Conservation (phyloP, 176 grass and related monocot genomes). For the Miscanthus lutarioriparius region DNA sequence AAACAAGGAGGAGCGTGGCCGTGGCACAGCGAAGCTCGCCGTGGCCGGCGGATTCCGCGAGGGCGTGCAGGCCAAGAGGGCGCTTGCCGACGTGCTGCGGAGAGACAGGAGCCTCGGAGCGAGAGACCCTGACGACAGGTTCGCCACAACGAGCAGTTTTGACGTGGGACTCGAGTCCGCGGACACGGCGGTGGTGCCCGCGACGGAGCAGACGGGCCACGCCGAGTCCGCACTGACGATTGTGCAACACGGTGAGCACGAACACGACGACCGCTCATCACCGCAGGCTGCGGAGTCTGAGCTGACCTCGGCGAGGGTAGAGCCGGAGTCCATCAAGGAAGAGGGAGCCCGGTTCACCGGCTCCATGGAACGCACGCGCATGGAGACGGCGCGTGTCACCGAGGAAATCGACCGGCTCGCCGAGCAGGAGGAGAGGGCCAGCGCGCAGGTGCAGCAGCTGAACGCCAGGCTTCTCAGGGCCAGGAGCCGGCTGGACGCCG, state of each 20-base stretch:
- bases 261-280: neutral
- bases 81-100: slow-evolving; percentile 14
- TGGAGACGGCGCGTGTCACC: slow-evolving; percentile 48
- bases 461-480: slow-evolving; percentile 58
- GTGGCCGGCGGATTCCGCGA: neutral
- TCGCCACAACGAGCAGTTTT: slow-evolving; percentile 57
- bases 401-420: slow-evolving; percentile 38
- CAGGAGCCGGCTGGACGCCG: slow-evolving; percentile 46
- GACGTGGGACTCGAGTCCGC: slow-evolving; percentile 42
- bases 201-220: slow-evolving; percentile 29
- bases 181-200: slow-evolving; percentile 49
- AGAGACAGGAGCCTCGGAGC: slow-evolving; percentile 26
- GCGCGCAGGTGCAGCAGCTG: slow-evolving; percentile 52
- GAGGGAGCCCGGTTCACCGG: slow-evolving; percentile 50
- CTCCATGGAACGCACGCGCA: slow-evolving; percentile 50
- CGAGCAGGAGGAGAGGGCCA: slow-evolving; percentile 62
- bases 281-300: slow-evolving; percentile 45
- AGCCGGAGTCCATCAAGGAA: slow-evolving; percentile 56
- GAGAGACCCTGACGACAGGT: slow-evolving; percentile 39
- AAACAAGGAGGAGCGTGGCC: slow-evolving; percentile 39
- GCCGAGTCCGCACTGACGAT: neutral
- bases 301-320: slow-evolving; percentile 45
- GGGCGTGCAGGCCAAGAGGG: slow-evolving; percentile 5
- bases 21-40: slow-evolving; percentile 40
- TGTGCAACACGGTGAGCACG: slow-evolving; percentile 11